Evolutionary conservation across 2,329 filamentous ascomycete species (phyloP).

Genomic region (Talaromyces marneffei): DNA sequence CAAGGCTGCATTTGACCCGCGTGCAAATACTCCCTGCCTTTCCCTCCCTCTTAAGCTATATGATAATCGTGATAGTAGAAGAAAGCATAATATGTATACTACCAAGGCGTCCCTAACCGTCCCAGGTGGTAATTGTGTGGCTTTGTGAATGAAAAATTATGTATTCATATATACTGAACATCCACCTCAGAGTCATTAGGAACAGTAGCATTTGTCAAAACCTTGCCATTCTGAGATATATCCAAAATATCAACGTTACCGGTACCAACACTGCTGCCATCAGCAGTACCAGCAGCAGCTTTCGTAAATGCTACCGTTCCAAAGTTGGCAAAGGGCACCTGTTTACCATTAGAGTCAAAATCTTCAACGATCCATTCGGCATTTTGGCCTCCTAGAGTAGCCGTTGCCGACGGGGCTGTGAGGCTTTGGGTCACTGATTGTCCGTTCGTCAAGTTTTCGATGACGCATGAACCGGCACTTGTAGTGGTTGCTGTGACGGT

Average conservation of each 20-base stretch:
- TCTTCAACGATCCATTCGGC: slow-evolving; percentile 62
- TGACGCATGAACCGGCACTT: slow-evolving; percentile 41
- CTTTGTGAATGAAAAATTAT: not conserved
- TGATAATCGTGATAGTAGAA: no score
- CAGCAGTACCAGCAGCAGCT: slow-evolving; percentile 23
- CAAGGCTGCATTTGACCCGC: no score
- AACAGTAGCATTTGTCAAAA: slow-evolving; percentile 27
- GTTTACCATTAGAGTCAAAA: slow-evolving; percentile 35
- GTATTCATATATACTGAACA: slow-evolving; percentile 19
- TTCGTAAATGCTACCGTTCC: slow-evolving; percentile 38
- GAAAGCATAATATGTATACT: not conserved
- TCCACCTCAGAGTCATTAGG: slow-evolving; percentile 23
- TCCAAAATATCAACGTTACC: slow-evolving; percentile 42
- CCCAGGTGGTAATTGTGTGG: not conserved
- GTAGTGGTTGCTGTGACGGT: slow-evolving; percentile 38
- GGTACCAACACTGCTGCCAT: slow-evolving; percentile 24
- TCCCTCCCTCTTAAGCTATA: not conserved
- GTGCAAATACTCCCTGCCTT: no score
- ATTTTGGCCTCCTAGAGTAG: slow-evolving; percentile 50
- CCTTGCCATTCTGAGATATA: slow-evolving; percentile 39
- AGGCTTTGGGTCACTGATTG: slow-evolving; percentile 50
- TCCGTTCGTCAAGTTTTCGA: slow-evolving; percentile 51
- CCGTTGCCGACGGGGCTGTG: slow-evolving; percentile 30
- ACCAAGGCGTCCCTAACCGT: no score
- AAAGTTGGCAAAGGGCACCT: slow-evolving; percentile 47